Evolutionary conservation across 495 filamentous ascomycete genomes (phyloP), one percentile per base, ranked within the genome.

Genomic region (Bacidia gigantensis): DNA sequence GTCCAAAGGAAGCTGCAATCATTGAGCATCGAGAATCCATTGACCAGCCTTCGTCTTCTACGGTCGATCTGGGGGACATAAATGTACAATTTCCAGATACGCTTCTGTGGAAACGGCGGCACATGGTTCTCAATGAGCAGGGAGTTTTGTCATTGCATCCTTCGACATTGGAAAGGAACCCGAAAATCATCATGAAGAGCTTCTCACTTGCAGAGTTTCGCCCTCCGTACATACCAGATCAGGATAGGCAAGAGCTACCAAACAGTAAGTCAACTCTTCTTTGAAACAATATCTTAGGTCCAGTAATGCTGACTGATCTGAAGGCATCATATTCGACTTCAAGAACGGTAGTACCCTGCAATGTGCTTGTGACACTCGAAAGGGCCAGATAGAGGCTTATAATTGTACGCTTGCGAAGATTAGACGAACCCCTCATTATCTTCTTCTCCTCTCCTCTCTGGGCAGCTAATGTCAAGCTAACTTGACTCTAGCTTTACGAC

Each of bases 61-160:
- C 78, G 20, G 68, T 83, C 24, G 77, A 82, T 48, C 75, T 93
- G 63, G 89, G 89, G 38, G 88, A 95, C 60, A 81, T 94, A 47
- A 94, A 96, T 56, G 80, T 95, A 2, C 89, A 96, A 60, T 94
- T 96, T 60, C 89, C 89, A 1, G 89, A 93, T 63, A 89, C 82
- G 42, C 73, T 95, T 21, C 72, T 96, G 10, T 96, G 89, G 89
- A 95, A 94, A 67, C 82, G 87, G 46, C 79, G 89, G 47, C 81
- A 79, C 59, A 80, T 94, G 68, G 76, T 81, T 47, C 73, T 96
- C 44, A 85, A 93, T 62, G 75, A 74, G 53, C 72, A 82, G 44
- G 89, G 89, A 10, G 83, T 82, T 59, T 64, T 96, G 41, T 78
- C 92, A 53, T 71, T 92, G 51, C 81, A 76, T 11, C 72, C 80